Evolutionary conservation across 352 stramenopile genomes (phyloP), one percentile per base, ranked within the genome.

Genomic region (Blastocystis sp.): DNA sequence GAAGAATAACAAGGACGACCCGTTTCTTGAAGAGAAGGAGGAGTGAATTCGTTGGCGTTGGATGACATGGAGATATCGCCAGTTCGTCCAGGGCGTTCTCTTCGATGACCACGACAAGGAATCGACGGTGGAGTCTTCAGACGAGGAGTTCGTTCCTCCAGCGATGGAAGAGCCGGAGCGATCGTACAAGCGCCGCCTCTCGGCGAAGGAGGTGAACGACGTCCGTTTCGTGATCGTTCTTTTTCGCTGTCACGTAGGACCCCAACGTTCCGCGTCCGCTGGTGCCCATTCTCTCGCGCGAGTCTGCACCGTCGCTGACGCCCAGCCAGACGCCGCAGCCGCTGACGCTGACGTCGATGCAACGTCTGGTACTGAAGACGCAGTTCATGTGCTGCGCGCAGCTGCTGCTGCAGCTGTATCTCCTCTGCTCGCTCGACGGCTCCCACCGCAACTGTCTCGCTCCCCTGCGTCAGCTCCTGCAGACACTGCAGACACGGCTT

Each of bases 131-230:
- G 69, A 81, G 11, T 46, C 32, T 29, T 48, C 53, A 8, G 69
- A 81, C 40, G 69, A 81, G 27, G 69, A 81, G n/a, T 81, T 63
- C 40, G 27, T 81, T 24, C 69, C 69, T 64, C 40, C 46, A n/a
- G 27, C 36, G 32, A 49, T 48, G 36, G 69, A 81, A 32, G 49
- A 49, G 29, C 24, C 61, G 21, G 36, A 42, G 6, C 44, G 61
- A 40, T 49, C 63, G 14, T 75, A 75, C 32, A 75, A 75, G 46
- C 29, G 32, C 6, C 63, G 63, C 11, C 44, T 75, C 27, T 75
- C 63, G n/a, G 9, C 44, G 27, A 53, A 9, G 21, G 63, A 75
- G 42, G 29, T 75, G 16, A 51, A 75, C 21, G 27, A 40, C 16
- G 36, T 75, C 7, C 34, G 46, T 29, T 51, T 51, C 32, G 63